Evolutionary conservation across 148 eudicot species (phyloP).

Genomic region (Fallopia convolvulus): DNA sequence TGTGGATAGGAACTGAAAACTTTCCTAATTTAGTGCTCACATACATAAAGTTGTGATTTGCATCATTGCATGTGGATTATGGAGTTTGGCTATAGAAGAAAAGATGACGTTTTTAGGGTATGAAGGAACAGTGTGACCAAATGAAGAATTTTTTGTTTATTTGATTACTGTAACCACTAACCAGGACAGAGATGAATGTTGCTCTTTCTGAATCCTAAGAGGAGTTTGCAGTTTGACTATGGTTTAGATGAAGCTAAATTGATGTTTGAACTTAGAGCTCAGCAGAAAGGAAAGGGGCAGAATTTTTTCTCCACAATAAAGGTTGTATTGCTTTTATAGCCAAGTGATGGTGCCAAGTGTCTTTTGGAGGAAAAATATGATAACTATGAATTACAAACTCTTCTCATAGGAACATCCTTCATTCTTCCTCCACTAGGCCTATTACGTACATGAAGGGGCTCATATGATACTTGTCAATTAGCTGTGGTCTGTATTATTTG

Average conservation of each 20-base stretch:
- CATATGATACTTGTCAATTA: not conserved
- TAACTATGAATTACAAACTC: not conserved
- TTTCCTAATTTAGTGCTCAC: not conserved
- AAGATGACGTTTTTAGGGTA: not conserved
- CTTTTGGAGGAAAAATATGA: not conserved
- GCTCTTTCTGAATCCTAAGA: not conserved
- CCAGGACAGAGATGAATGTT: not conserved
- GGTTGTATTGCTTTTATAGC: not conserved
- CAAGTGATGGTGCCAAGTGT: not conserved
- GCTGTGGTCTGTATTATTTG: not conserved
- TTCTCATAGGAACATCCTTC: not conserved
- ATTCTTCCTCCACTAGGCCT: not conserved
- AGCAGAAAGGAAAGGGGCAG: not conserved
- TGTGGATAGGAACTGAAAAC: not conserved
- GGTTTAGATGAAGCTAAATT: not conserved
- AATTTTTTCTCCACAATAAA: not conserved
- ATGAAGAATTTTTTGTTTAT: too few species aligned
- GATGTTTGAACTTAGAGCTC: not conserved
- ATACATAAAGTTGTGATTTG: not conserved
- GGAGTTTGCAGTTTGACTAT: not conserved
- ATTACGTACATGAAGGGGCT: not conserved
- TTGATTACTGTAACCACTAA: too few species aligned
- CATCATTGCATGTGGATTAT: not conserved
- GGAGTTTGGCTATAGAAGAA: not conserved
- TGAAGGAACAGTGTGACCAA: not conserved